phyloP scores from a whole-genome alignment of 169 alveolate species.

The Cyclospora cayetanensis region DNA sequence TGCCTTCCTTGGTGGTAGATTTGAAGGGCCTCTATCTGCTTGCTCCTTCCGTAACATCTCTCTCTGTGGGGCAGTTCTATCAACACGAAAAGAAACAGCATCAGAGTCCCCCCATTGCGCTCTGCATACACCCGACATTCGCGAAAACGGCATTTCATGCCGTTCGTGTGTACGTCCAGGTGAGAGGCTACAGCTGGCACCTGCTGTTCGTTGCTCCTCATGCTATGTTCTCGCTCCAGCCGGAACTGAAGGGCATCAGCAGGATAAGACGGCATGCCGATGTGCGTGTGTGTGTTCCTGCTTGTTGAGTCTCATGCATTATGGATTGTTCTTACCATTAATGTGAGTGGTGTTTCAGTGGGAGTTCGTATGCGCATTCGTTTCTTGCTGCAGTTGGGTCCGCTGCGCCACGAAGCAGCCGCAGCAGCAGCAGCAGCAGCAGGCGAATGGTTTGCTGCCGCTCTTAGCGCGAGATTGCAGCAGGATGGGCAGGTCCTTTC shows the following conservation, averaged over 20 bases:
- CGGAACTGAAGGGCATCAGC: no score
- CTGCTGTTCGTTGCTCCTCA: background rate
- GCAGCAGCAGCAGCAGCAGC: conserved; percentile 8
- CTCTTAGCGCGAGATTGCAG: background rate
- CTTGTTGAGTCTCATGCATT: no score
- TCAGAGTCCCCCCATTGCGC: background rate
- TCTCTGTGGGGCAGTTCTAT: background rate
- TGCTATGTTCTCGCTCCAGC: no score
- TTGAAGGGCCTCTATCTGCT: background rate
- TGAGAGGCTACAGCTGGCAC: background rate
- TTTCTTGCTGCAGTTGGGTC: background rate
- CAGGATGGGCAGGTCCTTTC: background rate
- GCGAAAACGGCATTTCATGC: background rate
- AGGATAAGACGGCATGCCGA: no score
- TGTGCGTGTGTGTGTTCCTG: no score
- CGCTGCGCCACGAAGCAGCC: no score
- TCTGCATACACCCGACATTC: background rate
- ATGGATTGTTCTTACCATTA: no score
- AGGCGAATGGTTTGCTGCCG: background rate
- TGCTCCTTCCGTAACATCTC: background rate
- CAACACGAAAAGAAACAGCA: background rate
- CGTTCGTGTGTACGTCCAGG: background rate
- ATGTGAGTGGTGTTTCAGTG: no score
- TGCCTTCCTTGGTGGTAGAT: background rate
- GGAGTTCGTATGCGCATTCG: no score